phyloP scores from a whole-genome alignment of 1,284 basidiomycete genomes.

The Malassezia dermatis region DNA sequence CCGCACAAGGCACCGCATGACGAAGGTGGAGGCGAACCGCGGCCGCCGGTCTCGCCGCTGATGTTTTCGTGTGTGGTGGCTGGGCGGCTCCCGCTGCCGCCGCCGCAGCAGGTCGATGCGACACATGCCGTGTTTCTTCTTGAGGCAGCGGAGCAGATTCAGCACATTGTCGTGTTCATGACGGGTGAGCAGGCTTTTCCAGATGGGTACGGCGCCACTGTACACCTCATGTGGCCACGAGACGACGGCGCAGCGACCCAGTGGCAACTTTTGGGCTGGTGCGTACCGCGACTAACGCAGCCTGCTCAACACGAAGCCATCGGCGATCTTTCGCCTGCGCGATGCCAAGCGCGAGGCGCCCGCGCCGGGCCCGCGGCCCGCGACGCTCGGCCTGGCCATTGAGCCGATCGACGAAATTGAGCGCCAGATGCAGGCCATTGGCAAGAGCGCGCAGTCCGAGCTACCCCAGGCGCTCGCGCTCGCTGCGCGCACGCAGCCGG shows the following conservation, averaged over 20 bases:
- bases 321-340: slow-evolving; percentile 38
- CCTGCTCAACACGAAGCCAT: slow-evolving; percentile 39
- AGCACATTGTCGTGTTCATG: slow-evolving; percentile 44
- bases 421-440: slow-evolving; percentile 23
- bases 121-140: slow-evolving; percentile 42
- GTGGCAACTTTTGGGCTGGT: slow-evolving; percentile 41
- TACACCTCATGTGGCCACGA: slow-evolving; percentile 37
- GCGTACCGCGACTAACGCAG: slow-evolving; percentile 16
- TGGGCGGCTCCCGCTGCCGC: slow-evolving; percentile 35
- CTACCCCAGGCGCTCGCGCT: slow-evolving; percentile 1
- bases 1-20: slow-evolving; percentile 31
- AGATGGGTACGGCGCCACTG: slow-evolving; percentile 36
- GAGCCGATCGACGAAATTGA: slow-evolving; percentile 34
- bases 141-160: slow-evolving; percentile 28
- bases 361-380: slow-evolving; percentile 15
- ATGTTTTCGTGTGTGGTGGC: slow-evolving; percentile 46
- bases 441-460: neutral
- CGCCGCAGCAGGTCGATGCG: slow-evolving; percentile 39
- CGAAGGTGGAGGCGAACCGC: neutral
- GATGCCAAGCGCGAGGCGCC: slow-evolving; percentile 6
- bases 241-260: neutral
- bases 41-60: neutral
- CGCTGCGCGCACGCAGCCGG: neutral
- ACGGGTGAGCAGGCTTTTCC: slow-evolving; percentile 41
- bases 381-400: slow-evolving; percentile 39